Evolutionary conservation across 495 filamentous ascomycete species (phyloP).

Genomic region (Talaromyces borbonicus): DNA sequence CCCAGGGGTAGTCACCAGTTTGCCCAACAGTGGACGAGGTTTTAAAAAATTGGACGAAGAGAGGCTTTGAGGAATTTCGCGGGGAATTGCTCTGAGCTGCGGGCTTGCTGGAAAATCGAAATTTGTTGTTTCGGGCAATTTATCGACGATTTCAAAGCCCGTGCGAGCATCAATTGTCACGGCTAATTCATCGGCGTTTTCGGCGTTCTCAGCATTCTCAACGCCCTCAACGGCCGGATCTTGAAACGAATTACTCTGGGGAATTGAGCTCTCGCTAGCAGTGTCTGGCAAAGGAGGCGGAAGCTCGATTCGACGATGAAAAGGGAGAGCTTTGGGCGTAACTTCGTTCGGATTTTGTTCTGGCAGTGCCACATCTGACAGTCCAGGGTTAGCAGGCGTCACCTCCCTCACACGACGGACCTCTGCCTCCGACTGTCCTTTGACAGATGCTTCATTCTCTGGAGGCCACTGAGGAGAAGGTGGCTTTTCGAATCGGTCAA

Average conservation of each 20-base stretch:
- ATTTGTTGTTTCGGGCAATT: slow-evolving; percentile 6
- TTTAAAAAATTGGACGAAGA: slow-evolving; percentile 20
- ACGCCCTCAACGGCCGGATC: background rate
- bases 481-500: slow-evolving; percentile 58
- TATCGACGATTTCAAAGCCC: slow-evolving; percentile 24
- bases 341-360: slow-evolving; percentile 10
- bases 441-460: slow-evolving; percentile 14
- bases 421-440: slow-evolving; percentile 24
- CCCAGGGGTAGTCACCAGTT: slow-evolving; percentile 30
- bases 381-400: slow-evolving; percentile 16
- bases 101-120: background rate
- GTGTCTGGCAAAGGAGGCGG: slow-evolving; percentile 35
- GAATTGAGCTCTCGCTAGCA: slow-evolving; percentile 32
- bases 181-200: slow-evolving; percentile 27
- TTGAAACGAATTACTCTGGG: slow-evolving; percentile 5
- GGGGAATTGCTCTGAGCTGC: background rate
- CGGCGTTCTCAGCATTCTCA: too few species aligned
- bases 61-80: slow-evolving; percentile 2
- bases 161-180: slow-evolving; percentile 34
- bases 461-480: slow-evolving; percentile 33
- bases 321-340: slow-evolving; percentile 27
- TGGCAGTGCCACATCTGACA: slow-evolving; percentile 6
- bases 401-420: slow-evolving; percentile 15
- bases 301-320: slow-evolving; percentile 26
- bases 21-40: slow-evolving; percentile 33